Base-by-base conservation (phyloP, 306 rosid species). In the Rosa lucieae region DNA sequence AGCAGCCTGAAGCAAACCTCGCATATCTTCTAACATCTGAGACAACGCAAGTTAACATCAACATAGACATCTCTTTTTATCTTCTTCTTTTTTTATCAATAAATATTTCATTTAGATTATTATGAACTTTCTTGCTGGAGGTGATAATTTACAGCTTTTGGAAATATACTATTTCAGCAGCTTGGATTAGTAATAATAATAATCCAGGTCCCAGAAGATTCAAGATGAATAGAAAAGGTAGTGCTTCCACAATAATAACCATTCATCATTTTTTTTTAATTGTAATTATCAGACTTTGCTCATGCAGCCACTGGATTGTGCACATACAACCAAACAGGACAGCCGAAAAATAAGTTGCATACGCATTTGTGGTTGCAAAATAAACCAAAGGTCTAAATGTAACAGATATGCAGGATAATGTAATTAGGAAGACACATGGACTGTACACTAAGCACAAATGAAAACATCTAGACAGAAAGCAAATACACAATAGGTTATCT, bases 11-110 rank as follows among this genome's bases (percentile, higher is more conserved):
- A 96, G 92, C 87, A 82, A 83, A 43, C 94, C 92, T 77, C 73
- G 84, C 94, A 90, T 84, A 82, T 93, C 92, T 82, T 96, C 97
- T 88, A 91, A 76, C 96, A 91, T 87, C 99, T 93, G 87, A 82
- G 63, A 77, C 53, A 76, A 78, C 5, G 32, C 20, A 56, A 80
- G 66, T 63, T 44, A 73, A 67, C 52, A 79, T 49, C 46, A 67
- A 18, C 29, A 26, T 14, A 10, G 5, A 71, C 17, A 17, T 13
- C 5, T 1, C 18, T 5, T 40, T 51, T 8, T 59, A 23, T 3
- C 32, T 56, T 56, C 4, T 56, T 56, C 8, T 8, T 12, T 8
- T 20, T 23, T 20, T 75, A 44, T 61, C 44, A 73, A 5, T 52
- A 13, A 65, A 72, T 37, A 40, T 69, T 21, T 35, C 3, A n/a